Conservation (phyloP, 257 asterid species). For the Catharanthus roseus region DNA sequence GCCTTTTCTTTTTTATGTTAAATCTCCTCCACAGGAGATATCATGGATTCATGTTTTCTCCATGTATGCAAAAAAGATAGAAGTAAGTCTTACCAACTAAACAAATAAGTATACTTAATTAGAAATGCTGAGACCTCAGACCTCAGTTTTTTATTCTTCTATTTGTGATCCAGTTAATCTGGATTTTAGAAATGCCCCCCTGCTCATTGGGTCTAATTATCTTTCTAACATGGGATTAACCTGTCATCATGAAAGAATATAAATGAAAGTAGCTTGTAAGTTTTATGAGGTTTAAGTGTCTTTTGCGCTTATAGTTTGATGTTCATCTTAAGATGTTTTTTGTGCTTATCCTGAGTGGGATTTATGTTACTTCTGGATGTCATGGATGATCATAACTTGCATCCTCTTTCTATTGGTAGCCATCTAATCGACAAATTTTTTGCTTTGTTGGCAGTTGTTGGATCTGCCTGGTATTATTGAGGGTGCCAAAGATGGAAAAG, state of each 20-base stretch:
- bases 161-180: neutral
- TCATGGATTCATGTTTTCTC: no score
- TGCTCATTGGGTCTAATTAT: no score
- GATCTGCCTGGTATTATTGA: slow-evolving; percentile 99
- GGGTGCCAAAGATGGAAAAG: slow-evolving; percentile 99
- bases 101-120: no score
- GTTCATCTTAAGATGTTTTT: neutral
- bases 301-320: neutral
- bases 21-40: no score
- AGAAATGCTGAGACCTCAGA: no score
- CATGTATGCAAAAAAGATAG: no score
- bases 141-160: neutral
- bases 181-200: neutral
- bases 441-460: slow-evolving; percentile 53
- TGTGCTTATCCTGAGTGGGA: neutral
- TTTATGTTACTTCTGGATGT: neutral
- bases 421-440: slow-evolving; percentile 16
- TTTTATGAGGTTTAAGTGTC: neutral
- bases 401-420: neutral
- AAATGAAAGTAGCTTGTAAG: neutral
- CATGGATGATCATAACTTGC: neutral
- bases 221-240: neutral
- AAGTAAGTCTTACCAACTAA: no score
- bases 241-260: neutral
- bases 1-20: no score